Base-by-base conservation (phyloP, 257 asterid genomes). In the Echium plantagineum region DNA sequence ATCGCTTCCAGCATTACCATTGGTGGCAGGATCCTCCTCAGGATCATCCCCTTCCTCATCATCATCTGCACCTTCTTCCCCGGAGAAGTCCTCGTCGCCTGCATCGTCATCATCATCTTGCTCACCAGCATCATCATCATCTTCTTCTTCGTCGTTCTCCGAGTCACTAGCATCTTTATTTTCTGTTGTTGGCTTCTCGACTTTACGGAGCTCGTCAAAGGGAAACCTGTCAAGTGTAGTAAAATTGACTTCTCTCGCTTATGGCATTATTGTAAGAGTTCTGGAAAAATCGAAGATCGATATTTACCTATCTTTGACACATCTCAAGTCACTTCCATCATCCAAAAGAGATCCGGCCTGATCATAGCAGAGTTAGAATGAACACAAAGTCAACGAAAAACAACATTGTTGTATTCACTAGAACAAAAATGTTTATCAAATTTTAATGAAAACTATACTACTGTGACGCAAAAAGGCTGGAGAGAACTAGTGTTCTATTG, bases 21-120 rank as follows among this genome's bases (percentile, higher is more conserved):
- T 84, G 9, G 88, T 85, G 47, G 15, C 74, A 12, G 86, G 83
- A 28, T 75, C 69, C 12, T 69, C 84, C 69, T 80, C 91, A 0
- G 89, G 81, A 48, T 79, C 83, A 48, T 79, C 83, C 20, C 63
- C 94, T 52, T 76, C 89, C 56, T 26, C 49, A 5, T 81, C 85
- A 19, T 78, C 94, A 4, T 69, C 93, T 12, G 79, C 94, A 31
- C 75, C 91, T 68, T 83, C 94, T 3, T 85, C 94, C 32, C 87
- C 95, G 0, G 95, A 85, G 75, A 88, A 85, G 78, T 85, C 96
- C 61, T 81, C 95, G 10, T 88, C 96, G 0, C 78, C 94, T 12
- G 76, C 96, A 70, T 85, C 96, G 38, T 86, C 95, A 0, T 78
- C 91, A 9, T 69, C 82, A 6, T 72, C 77, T 20, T 76, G 87